Conservation (phyloP, 305 asterid species). For the Ajuga reptans region DNA sequence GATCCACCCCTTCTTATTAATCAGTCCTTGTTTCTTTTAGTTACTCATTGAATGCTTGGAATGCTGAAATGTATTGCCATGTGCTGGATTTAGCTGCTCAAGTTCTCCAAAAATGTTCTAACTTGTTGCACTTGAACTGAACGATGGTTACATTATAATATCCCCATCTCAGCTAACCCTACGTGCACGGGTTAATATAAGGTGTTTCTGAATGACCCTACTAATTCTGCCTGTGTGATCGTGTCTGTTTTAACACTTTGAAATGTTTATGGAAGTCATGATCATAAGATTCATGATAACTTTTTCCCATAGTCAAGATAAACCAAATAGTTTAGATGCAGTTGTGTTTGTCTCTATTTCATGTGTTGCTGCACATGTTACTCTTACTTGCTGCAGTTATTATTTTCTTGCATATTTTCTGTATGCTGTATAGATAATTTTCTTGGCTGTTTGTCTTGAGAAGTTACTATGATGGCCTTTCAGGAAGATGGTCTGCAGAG, state of each 20-base stretch:
- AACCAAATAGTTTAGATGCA: not conserved
- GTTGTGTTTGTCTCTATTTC: constrained; percentile 5
- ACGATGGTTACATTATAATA: constrained; percentile 6
- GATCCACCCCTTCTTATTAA: constrained; percentile 4
- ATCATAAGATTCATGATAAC: not conserved
- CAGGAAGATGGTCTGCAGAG: constrained; percentile 75
- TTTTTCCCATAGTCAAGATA: not conserved
- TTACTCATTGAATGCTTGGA: not conserved
- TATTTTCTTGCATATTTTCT: constrained; percentile 10
- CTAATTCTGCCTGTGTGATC: constrained; percentile 6
- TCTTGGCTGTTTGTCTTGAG: constrained; percentile 11
- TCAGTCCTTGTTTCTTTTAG: constrained; percentile 7
- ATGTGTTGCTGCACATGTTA: not conserved
- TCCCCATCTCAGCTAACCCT: not conserved
- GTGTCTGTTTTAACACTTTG: not conserved
- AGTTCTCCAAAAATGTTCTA: constrained; percentile 5
- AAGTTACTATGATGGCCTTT: constrained; percentile 23
- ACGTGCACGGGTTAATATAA: too few relatives aligned
- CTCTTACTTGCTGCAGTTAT: constrained; percentile 13
- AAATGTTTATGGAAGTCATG: constrained; percentile 7
- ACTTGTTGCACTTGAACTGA: constrained; percentile 13
- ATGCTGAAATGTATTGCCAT: not conserved
- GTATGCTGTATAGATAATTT: not conserved
- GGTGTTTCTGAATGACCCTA: constrained; percentile 13
- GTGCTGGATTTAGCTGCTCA: constrained; percentile 10